phyloP scores from a whole-genome alignment of 2,329 filamentous ascomycete species.

The Calonectria crousiana region DNA sequence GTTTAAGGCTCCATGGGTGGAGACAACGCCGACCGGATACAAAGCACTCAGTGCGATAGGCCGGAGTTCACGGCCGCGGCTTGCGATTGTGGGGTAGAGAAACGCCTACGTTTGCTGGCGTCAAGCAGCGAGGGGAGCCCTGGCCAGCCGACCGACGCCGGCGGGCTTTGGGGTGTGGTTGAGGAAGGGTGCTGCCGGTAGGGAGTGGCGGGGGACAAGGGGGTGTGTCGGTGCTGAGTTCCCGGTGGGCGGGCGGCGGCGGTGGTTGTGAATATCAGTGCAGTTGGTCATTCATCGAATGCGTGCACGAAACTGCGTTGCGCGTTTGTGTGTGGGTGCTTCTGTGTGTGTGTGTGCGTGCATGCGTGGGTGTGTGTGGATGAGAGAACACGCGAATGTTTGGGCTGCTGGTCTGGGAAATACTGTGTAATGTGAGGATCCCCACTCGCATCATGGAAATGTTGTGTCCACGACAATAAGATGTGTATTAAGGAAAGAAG shows the following conservation, averaged over 20 bases:
- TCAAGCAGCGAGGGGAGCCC: constrained; percentile 25
- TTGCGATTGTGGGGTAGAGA: constrained; percentile 46
- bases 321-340: constrained; percentile 12
- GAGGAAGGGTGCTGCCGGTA: constrained; percentile 12
- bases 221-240: background rate
- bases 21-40: constrained; percentile 33
- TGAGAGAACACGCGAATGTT: background rate
- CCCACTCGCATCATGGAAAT: background rate
- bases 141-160: constrained; percentile 13
- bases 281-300: constrained; percentile 5
- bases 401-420: background rate
- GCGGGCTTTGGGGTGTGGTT: constrained; percentile 1
- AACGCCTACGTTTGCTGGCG: constrained; percentile 32
- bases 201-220: constrained; percentile 17
- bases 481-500: constrained; percentile 1
- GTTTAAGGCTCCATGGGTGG: constrained; percentile 43
- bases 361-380: background rate
- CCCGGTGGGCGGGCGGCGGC: background rate
- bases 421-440: constrained; percentile 3
- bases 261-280: background rate
- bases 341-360: background rate
- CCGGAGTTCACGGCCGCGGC: constrained; percentile 35
- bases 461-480: background rate
- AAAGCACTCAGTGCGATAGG: constrained; percentile 42
- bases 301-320: background rate